Base-by-base conservation (phyloP, 2,329 filamentous ascomycete genomes). In the Clarireedia monteithiana region DNA sequence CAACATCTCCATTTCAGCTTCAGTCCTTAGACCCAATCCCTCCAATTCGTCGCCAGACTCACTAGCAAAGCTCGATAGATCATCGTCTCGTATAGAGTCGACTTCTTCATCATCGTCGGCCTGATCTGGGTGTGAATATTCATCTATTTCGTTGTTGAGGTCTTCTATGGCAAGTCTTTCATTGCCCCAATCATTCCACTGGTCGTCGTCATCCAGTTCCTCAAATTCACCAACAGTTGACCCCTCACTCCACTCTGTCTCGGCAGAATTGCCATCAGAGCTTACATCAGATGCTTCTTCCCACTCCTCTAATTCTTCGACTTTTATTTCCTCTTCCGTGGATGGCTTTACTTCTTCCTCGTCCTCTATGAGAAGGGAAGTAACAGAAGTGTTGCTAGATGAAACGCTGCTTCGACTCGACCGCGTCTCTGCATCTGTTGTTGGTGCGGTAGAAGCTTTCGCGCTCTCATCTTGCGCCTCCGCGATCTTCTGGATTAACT, bases 101-200 rank as follows among this genome's bases (percentile, higher is more conserved):
- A 6, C 9, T 24, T 30, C 14, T 1, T 38, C 40, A 48, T 36
- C 12, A 12, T 27, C 40, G 6, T 12, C 14, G 15, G 36, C 2
- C 14, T 42, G 27, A 39, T 15, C 44, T 26, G 27, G 51, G 12
- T 53, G 15, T 0, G 46, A 14, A 2, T 38, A 48, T 14, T 48
- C 51, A 14, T 39, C 30, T 14, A 48, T 17, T 4, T 48, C 15
- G 3, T 40, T 17, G 15, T 53, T 53, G 14, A 53, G 42, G 40
- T 53, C 40, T 15, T 48, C 44, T 30, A 48, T 30, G 4, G 17
- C 2, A 20, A 53, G 6, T 26, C 23, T 20, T 20, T 53, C 51
- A 4, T 53, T 53, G 2, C 30, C 30, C 51, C 42, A 47, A 23
- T 53, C 42, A 17, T 53, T 53, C 42, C 51, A 53, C 24, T 53